phyloP scores from a whole-genome alignment of 2,329 filamentous ascomycete genomes.

The Clarireedia sp. region DNA sequence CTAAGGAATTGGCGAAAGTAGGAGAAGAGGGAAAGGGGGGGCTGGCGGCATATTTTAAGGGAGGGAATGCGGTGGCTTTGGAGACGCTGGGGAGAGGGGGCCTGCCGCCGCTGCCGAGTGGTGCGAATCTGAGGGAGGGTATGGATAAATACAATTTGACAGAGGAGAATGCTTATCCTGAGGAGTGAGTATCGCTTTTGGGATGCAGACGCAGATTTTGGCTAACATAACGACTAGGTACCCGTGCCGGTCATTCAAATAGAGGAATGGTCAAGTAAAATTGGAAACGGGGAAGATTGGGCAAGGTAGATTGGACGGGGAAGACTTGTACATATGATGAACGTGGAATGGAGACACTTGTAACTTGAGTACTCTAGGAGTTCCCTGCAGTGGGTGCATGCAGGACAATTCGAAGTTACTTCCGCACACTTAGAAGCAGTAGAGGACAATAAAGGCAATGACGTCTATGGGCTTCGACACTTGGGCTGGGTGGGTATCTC shows the following conservation, averaged over 20 bases:
- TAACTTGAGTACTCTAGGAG: too few relatives aligned
- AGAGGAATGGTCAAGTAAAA: not conserved
- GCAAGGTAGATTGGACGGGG: not conserved
- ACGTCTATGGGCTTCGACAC: not conserved
- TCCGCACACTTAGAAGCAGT: not conserved
- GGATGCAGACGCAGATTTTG: not conserved
- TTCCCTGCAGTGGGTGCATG: not conserved
- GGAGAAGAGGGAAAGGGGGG: constrained; percentile 68
- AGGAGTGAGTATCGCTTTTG: constrained; percentile 46
- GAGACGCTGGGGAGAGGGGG: constrained; percentile 66
- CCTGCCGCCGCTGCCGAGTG: constrained; percentile 77
- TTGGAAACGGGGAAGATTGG: not conserved
- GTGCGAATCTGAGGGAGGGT: constrained; percentile 44
- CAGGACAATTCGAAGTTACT: not conserved
- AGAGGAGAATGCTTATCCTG: constrained; percentile 62
- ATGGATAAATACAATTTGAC: constrained; percentile 60
- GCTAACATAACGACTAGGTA: constrained; percentile 8
- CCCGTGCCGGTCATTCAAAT: constrained; percentile 13
- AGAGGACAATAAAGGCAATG: not conserved
- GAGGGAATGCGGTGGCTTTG: constrained; percentile 49
- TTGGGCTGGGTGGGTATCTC: not conserved
- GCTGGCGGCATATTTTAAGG: constrained; percentile 62
- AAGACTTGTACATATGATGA: not conserved
- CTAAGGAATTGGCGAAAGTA: constrained; percentile 64
- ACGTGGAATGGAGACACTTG: too few relatives aligned